Percentiles rank a stretch among this genome's conserved stretches.
phyloP scores from a whole-genome alignment of 169 alveolate species.

The Miamiensis avidus region DNA sequence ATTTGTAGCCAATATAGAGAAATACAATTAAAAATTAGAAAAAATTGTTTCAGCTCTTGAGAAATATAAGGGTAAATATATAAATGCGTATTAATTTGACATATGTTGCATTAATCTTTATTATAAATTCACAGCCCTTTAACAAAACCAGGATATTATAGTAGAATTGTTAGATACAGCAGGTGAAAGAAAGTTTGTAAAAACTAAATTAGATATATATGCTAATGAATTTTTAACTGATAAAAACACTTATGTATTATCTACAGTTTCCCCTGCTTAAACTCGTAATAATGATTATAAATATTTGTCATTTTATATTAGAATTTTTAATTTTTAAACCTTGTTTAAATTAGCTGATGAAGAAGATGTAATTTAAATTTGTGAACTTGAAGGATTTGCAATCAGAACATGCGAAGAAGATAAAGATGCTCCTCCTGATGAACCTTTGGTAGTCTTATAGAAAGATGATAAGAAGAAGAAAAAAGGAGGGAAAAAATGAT shows the following conservation, averaged over 20 bases:
- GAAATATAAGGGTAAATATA: constrained; percentile 24
- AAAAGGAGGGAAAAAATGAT: constrained; percentile 39
- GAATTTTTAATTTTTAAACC: background rate
- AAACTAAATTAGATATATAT: constrained; percentile 36
- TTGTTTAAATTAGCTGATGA: constrained; percentile 27
- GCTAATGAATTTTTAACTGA: constrained; percentile 48
- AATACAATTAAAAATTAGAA: constrained; percentile 33
- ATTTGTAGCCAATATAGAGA: constrained; percentile 12
- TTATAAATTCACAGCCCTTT: constrained; percentile 1
- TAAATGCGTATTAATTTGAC: constrained; percentile 9
- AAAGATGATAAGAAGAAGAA: constrained; percentile 50
- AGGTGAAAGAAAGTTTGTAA: constrained; percentile 48
- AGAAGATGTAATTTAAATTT: constrained; percentile 26
- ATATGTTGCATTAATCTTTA: background rate
- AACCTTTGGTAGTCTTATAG: constrained; percentile 28
- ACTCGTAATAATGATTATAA: constrained; percentile 1
- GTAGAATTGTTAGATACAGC: constrained; percentile 42
- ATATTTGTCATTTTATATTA: background rate
- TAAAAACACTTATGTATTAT: constrained; percentile 41
- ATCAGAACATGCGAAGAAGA: constrained; percentile 44
- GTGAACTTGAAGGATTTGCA: constrained; percentile 38
- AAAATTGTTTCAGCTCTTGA: constrained; percentile 20
- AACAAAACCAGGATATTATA: constrained; percentile 24
- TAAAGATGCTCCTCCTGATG: constrained; percentile 42
- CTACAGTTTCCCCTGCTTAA: constrained; percentile 20